Conservation (phyloP, 2,329 filamentous ascomycete genomes). For the Aspergillus caelatus region DNA sequence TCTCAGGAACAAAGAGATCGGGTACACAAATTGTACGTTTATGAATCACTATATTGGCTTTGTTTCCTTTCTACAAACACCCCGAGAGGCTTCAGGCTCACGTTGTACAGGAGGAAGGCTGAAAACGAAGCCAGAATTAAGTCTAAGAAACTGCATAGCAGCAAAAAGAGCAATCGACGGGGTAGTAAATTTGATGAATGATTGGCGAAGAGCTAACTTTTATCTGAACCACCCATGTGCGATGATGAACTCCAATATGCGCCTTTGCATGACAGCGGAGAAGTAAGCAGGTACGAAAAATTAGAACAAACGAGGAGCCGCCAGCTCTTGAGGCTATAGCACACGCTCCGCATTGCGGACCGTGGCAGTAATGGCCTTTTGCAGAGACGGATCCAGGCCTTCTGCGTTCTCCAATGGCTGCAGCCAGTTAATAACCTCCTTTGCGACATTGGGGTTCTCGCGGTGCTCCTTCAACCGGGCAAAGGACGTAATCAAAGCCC, state of each 20-base stretch:
- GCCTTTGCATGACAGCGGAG: constrained; percentile 19
- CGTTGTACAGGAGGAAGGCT: constrained; percentile 52
- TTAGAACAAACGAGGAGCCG: constrained; percentile 11
- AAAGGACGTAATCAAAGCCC: constrained; percentile 68
- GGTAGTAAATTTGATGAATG: constrained; percentile 43
- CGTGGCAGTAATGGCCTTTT: constrained; percentile 53
- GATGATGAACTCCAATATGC: constrained; percentile 25
- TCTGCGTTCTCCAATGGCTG: constrained; percentile 48
- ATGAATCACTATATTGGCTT: not conserved
- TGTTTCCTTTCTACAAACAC: not conserved
- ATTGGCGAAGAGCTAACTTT: constrained; percentile 25
- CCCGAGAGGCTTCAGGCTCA: constrained; percentile 3
- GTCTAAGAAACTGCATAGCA: constrained; percentile 63
- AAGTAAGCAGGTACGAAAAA: not conserved
- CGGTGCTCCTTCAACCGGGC: constrained; percentile 60
- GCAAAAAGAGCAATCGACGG: constrained; percentile 61
- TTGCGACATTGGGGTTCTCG: constrained; percentile 45
- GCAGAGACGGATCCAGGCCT: constrained; percentile 56
- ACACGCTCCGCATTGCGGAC: constrained; percentile 37
- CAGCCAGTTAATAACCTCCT: constrained; percentile 54
- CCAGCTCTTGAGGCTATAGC: constrained; percentile 25
- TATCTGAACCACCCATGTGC: constrained; percentile 17
- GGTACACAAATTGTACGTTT: constrained; percentile 56
- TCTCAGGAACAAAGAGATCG: constrained; percentile 57
- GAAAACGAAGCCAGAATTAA: constrained; percentile 61